phyloP scores from a whole-genome alignment of 2,329 filamentous ascomycete genomes.

The Alternaria alternata region DNA sequence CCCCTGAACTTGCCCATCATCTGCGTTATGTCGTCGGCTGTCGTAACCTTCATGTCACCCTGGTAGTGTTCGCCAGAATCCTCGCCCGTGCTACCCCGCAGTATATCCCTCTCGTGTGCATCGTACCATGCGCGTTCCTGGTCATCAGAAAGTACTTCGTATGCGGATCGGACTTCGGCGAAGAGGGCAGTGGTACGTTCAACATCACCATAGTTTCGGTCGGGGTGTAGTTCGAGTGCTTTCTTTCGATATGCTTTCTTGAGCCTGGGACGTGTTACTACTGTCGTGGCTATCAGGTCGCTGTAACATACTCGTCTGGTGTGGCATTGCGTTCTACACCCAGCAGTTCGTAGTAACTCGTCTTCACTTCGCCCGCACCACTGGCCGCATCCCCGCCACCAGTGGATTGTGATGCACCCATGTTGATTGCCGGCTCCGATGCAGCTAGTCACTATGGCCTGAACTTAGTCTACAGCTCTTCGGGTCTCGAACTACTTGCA shows the following conservation, averaged over 20 bases:
- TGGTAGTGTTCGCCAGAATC: conserved; percentile 64
- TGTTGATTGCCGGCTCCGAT: conserved; percentile 28
- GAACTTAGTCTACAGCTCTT: conserved; percentile 14
- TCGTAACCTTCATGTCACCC: conserved; percentile 77
- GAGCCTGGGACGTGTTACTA: conserved; percentile 64
- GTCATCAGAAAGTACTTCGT: conserved; percentile 93
- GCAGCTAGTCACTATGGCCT: conserved; percentile 17
- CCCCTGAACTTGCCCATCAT: conserved; percentile 83
- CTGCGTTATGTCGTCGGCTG: conserved; percentile 77
- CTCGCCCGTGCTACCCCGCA: conserved; percentile 69
- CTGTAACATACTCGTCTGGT: conserved; percentile 74
- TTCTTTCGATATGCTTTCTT: conserved; percentile 92
- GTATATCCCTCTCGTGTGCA: conserved; percentile 85
- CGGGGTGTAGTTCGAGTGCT: conserved; percentile 91
- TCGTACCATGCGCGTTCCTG: conserved; percentile 99
- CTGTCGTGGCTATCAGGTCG: not conserved
- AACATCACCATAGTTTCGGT: conserved; percentile 88
- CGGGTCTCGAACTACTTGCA: conserved; percentile 18
- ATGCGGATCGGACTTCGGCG: conserved; percentile 90
- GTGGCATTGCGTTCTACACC: conserved; percentile 75
- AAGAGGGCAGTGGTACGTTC: conserved; percentile 85
- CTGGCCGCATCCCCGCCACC: conserved; percentile 32
- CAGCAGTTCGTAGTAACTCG: conserved; percentile 86
- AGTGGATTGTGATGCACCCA: conserved; percentile 59
- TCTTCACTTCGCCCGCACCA: conserved; percentile 61